Base-by-base conservation (phyloP, 2,329 filamentous ascomycete species). In the Hirsutella thompsonii region DNA sequence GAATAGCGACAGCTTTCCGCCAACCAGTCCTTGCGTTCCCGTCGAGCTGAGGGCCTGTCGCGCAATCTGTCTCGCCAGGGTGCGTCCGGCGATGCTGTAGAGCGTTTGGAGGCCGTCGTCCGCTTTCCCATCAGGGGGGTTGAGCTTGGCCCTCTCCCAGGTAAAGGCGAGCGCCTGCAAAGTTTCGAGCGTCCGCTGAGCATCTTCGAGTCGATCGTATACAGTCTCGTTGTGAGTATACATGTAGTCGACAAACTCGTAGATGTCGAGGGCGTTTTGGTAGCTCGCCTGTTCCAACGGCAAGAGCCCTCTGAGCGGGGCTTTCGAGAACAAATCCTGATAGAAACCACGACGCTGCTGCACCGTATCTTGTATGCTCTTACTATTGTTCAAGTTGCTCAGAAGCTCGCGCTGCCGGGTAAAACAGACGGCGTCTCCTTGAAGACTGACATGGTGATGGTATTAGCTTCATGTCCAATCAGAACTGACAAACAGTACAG, bases 131-230 rank as follows among this genome's bases (percentile, higher is more conserved):
- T 76, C 72, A 8, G 81, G 69, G 52, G 80, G 76, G 20, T 57
- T 64, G 47, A 69, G 67, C 35, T 63, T 56, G 40, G 58, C 53
- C 54, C 71, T 81, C 61, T 92, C 79, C 55, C 88, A 76, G 16
- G 61, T 61, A 46, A 79, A 72, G 39, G 88, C 87, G 19, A 89
- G 71, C 4, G 62, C 65, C 43, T 68, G 66, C 29, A 90, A 69
- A 29, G 52, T 47, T n/a, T 67, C 69, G 20, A 62, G 45, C 0
- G 52, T 57, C 1, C 39, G 20, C 47, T 59, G 53, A 34, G 49
- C 51, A 29, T 56, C 48, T 8, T 49, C 39, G 3, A 83, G 53
- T 2, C 50, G 49, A 1, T 53, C 46, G 20, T 55, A 53, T 8
- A 69, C 57, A 1, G 66, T 66, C 29, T 57, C 50, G 44, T 76